Percentiles rank a stretch among this genome's conserved stretches.
Conservation (phyloP, 768 basidiomycete species). For the Lactarius indigo region DNA sequence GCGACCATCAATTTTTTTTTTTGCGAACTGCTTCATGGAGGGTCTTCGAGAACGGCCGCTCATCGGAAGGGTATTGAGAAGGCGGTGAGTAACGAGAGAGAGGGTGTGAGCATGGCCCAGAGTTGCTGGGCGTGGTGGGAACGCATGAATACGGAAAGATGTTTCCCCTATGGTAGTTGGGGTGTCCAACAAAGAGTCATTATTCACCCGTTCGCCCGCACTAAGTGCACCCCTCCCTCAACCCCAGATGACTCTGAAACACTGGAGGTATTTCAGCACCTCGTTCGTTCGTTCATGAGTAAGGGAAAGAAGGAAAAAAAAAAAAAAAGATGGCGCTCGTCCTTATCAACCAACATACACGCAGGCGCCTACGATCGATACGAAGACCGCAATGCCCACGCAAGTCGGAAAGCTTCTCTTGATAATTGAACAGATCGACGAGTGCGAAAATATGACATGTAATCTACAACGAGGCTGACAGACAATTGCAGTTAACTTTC, state of each 20-base stretch:
- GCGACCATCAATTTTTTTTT: conserved; percentile 3
- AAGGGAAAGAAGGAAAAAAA: background rate
- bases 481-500: conserved; percentile 18
- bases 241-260: background rate
- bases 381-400: conserved; percentile 1
- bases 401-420: conserved; percentile 13
- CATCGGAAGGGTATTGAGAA: conserved; percentile 14
- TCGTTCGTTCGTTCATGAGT: background rate
- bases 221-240: background rate
- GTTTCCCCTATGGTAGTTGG: conserved; percentile 6
- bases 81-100: conserved; percentile 5
- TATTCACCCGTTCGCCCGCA: conserved; percentile 11
- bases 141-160: conserved; percentile 7
- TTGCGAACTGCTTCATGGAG: background rate
- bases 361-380: conserved; percentile 13
- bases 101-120: background rate
- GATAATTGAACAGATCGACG: conserved; percentile 23
- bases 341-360: background rate
- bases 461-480: conserved; percentile 23
- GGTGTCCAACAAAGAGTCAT: background rate
- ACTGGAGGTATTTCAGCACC: background rate
- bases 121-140: background rate
- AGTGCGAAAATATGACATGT: conserved; percentile 21
- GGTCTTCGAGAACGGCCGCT: conserved; percentile 11
- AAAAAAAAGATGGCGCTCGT: background rate